These are phyloP conservation scores for Bryoerythrophyllum caledonicum DNA, from an alignment of 225 moss, liverwort and hornwort species.

Conservation along the genomic window DNA sequence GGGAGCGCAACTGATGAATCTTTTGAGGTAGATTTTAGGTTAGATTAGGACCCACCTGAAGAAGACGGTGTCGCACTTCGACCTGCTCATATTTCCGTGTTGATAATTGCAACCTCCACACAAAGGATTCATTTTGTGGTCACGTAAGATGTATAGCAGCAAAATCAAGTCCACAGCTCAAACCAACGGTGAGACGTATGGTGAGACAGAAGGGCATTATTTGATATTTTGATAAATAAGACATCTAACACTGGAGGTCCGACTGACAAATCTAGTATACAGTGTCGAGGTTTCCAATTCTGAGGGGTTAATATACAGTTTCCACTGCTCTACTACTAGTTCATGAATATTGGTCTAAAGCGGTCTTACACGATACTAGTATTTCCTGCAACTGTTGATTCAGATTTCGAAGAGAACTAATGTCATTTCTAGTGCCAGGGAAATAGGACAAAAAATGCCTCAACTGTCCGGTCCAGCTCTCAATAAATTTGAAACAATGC, in stretches of 20 bases:
- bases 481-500: conserved; percentile 71
- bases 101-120: neutral
- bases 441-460: conserved; percentile 89
- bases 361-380: conserved; percentile 57
- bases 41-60: conserved; percentile 5
- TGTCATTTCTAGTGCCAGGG: conserved; percentile 77
- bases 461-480: conserved; percentile 89
- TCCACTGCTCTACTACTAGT: conserved; percentile 17
- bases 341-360: conserved; percentile 52
- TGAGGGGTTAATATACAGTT: conserved; percentile 39
- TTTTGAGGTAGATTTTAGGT: conserved; percentile 38
- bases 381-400: conserved; percentile 76
- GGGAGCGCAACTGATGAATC: conserved; percentile 23
- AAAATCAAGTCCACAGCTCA: no score
- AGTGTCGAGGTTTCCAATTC: conserved; percentile 16
- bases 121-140: neutral
- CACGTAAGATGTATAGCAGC: neutral
- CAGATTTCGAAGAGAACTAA: conserved; percentile 73
- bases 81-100: neutral
- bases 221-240: conserved; percentile 23
- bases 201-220: conserved; percentile 1
- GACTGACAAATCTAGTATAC: conserved; percentile 31
- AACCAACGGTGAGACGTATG: no score
- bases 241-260: conserved; percentile 29
- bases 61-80: neutral